Evolutionary conservation across 2,329 filamentous ascomycete species (phyloP).

Genomic region (Nigrospora oryzae): DNA sequence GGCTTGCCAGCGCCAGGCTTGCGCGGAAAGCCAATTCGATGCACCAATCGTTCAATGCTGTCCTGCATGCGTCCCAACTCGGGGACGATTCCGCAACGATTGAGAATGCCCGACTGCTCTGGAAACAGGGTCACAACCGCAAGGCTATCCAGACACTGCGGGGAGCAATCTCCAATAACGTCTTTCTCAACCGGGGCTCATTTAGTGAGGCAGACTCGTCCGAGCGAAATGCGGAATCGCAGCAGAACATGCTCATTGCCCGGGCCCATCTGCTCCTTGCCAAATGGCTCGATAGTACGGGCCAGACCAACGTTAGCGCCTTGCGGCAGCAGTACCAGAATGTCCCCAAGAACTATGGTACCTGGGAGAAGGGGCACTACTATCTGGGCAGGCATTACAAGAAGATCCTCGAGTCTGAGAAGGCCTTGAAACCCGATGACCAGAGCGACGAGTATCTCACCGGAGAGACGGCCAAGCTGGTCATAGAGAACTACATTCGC

Average conservation of each 20-base stretch:
- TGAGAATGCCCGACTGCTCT: conserved; percentile 86
- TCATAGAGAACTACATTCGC: conserved; percentile 88
- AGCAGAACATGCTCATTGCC: conserved; percentile 56
- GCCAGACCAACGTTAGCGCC: conserved; percentile 77
- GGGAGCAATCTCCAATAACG: conserved; percentile 72
- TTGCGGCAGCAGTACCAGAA: conserved; percentile 77
- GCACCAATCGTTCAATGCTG: conserved; percentile 86
- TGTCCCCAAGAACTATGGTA: conserved; percentile 59
- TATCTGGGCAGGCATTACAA: conserved; percentile 97
- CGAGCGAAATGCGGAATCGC: conserved; percentile 30
- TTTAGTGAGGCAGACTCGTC: conserved; percentile 26
- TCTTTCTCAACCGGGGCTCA: conserved; percentile 50
- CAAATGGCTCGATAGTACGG: conserved; percentile 94
- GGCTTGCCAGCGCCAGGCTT: conserved; percentile 77
- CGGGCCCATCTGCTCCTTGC: conserved; percentile 82
- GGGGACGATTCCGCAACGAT: conserved; percentile 84
- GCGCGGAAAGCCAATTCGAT: conserved; percentile 78
- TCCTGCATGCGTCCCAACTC: conserved; percentile 77
- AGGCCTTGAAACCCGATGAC: conserved; percentile 63
- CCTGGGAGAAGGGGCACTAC: conserved; percentile 96
- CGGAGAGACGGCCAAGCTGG: conserved; percentile 74
- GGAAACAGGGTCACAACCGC: conserved; percentile 86
- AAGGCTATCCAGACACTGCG: conserved; percentile 92
- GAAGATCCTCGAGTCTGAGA: conserved; percentile 87
- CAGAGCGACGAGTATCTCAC: conserved; percentile 69